Percentiles rank a stretch among this genome's conserved stretches.
Conservation (phyloP, 2,329 filamentous ascomycete species). For the Trichophyton rubrum region DNA sequence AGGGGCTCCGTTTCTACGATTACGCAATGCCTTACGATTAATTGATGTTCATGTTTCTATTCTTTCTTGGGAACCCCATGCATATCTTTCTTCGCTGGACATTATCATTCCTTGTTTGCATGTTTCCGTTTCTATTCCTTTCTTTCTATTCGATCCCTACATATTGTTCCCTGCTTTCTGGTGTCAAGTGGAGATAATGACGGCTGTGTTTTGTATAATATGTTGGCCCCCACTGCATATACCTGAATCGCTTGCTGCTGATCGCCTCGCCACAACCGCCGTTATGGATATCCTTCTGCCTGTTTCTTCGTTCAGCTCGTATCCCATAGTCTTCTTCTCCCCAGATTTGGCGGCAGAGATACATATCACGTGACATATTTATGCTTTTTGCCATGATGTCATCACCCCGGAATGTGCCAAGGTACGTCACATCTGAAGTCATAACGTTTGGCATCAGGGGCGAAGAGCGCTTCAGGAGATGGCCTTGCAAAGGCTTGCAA, state of each 20-base stretch:
- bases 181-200: slow-evolving; percentile 1
- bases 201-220: not conserved
- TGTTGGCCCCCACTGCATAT: slow-evolving; percentile 1
- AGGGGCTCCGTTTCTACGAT: not conserved
- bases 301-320: not conserved
- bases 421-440: not conserved
- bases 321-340: not conserved
- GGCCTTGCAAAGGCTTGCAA: not conserved
- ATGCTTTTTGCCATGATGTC: not conserved
- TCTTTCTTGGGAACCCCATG: not conserved
- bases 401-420: not conserved
- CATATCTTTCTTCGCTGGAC: not conserved
- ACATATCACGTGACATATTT: not conserved
- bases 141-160: not conserved
- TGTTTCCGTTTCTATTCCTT: not conserved
- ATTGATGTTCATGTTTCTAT: not conserved
- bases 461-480: not conserved
- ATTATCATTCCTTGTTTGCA: not conserved
- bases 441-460: not conserved
- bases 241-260: not conserved
- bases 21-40: not conserved
- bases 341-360: not conserved
- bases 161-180: not conserved
- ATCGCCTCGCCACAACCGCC: not conserved
- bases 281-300: not conserved